A percentile compares a stretch with the other conserved stretches of the same genome.
phyloP scores from a whole-genome alignment of 1,139 yeast genomes.

The Candida frijolesensis region DNA sequence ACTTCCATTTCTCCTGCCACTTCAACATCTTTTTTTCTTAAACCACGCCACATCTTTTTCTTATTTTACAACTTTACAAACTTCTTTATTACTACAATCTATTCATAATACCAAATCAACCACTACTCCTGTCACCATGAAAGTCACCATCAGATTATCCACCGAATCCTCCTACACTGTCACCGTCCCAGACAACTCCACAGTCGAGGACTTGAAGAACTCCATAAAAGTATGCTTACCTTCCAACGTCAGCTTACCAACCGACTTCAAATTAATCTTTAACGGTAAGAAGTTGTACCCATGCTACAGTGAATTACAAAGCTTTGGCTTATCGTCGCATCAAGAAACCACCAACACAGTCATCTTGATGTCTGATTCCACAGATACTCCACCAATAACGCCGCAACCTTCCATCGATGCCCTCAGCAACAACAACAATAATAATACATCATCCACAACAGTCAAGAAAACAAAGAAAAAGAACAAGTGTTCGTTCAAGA shows the following conservation, averaged over 20 bases:
- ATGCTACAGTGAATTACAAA: slow-evolving; percentile 24
- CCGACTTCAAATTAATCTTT: slow-evolving; percentile 50
- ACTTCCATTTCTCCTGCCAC: no score
- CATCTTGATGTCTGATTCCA: slow-evolving; percentile 46
- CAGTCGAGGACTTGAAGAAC: slow-evolving; percentile 50
- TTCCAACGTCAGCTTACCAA: slow-evolving; percentile 32
- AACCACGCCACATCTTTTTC: neutral
- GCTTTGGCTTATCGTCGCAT: slow-evolving; percentile 23
- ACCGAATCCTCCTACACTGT: slow-evolving; percentile 44
- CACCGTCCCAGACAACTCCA: slow-evolving; percentile 51
- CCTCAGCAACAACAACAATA: slow-evolving; percentile 15
- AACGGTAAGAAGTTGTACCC: slow-evolving; percentile 54
- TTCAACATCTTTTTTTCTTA: neutral
- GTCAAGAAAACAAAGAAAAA: slow-evolving; percentile 52
- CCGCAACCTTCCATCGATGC: slow-evolving; percentile 15
- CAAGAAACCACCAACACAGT: slow-evolving; percentile 33
- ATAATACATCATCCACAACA: slow-evolving; percentile 14
- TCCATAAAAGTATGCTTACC: slow-evolving; percentile 49
- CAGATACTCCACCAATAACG: slow-evolving; percentile 25
- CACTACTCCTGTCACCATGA: slow-evolving; percentile 26
- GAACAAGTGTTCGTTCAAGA: slow-evolving; percentile 61
- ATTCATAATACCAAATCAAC: no score
- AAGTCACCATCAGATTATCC: slow-evolving; percentile 44
- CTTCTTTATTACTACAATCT: neutral
- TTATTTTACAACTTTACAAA: neutral